These are phyloP conservation scores for Linnemannia elongata DNA, from an alignment of 192 early-diverging fungal species.

Conservation along the genomic window DNA sequence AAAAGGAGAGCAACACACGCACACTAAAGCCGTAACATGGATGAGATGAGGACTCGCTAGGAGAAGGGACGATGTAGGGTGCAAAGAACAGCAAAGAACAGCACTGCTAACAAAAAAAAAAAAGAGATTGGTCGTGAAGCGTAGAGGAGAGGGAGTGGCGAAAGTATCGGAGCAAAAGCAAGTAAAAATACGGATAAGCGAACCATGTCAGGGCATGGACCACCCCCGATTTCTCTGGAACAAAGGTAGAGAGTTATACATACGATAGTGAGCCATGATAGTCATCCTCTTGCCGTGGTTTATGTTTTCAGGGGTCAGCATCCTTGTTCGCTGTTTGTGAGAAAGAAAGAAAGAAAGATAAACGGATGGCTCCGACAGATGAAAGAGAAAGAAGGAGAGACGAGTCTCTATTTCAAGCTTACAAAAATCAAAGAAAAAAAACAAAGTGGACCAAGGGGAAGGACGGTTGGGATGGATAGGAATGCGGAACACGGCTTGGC, in stretches of 20 bases:
- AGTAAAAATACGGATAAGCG: not conserved
- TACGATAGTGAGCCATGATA: not conserved
- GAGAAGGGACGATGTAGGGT: not conserved
- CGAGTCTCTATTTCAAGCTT: not conserved
- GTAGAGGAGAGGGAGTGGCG: not conserved
- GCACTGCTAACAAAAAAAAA: not conserved
- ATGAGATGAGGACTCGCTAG: not conserved
- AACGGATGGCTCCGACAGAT: not conserved
- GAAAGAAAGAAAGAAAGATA: not conserved
- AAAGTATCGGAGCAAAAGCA: not conserved
- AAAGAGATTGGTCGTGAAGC: not conserved
- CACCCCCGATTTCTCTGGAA: not conserved
- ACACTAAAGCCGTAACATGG: not conserved
- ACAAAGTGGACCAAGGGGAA: not conserved
- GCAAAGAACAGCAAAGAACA: not conserved
- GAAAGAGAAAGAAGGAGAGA: not conserved
- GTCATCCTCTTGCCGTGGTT: not conserved
- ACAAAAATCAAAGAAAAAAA: not conserved
- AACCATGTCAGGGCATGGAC: constrained; percentile 1
- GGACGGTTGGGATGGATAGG: not conserved
- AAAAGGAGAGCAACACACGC: not conserved
- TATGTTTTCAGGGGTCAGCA: not conserved
- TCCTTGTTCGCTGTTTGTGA: not conserved
- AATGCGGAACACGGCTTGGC: not conserved
- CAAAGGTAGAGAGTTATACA: not conserved